Evolutionary conservation across 768 basidiomycete species (phyloP).

Genomic region (Mycena olivaceomarginata): DNA sequence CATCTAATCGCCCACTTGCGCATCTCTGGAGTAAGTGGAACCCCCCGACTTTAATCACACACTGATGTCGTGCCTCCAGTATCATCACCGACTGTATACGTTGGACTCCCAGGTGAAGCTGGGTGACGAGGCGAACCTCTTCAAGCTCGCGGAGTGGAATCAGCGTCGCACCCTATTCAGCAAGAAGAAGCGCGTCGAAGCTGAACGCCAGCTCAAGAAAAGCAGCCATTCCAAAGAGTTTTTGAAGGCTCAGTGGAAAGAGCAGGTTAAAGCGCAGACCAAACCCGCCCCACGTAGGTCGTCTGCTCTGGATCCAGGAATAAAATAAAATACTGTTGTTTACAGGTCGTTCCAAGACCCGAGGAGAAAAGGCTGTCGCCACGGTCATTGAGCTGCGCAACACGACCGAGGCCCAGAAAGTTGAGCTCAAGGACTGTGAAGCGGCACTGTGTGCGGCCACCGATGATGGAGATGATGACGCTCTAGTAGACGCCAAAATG

Average conservation of each 20-base stretch:
- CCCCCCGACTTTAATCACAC: background rate
- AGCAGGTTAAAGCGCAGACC: constrained; percentile 24
- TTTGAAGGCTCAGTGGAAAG: constrained; percentile 9
- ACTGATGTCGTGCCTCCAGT: constrained; percentile 24
- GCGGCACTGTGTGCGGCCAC: background rate
- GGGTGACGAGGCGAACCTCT: constrained; percentile 35
- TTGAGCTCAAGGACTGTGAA: background rate
- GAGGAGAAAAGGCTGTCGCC: background rate
- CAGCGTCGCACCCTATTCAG: background rate
- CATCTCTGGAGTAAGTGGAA: constrained; percentile 51
- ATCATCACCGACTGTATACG: constrained; percentile 49
- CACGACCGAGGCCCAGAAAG: background rate
- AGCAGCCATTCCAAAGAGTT: background rate
- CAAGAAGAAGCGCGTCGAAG: constrained; percentile 23
- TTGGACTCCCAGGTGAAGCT: constrained; percentile 51
- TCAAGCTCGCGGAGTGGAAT: constrained; percentile 40
- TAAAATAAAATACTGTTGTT: background rate
- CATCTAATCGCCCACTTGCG: constrained; percentile 50
- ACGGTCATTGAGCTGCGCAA: constrained; percentile 3
- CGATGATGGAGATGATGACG: background rate
- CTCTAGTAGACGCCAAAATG: background rate
- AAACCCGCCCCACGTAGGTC: constrained; percentile 11
- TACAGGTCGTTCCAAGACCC: constrained; percentile 10
- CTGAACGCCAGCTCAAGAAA: background rate
- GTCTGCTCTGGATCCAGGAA: too few species aligned